These are phyloP conservation scores for Trametes cubensis DNA, from an alignment of 768 basidiomycete genomes.

Conservation along the genomic window DNA sequence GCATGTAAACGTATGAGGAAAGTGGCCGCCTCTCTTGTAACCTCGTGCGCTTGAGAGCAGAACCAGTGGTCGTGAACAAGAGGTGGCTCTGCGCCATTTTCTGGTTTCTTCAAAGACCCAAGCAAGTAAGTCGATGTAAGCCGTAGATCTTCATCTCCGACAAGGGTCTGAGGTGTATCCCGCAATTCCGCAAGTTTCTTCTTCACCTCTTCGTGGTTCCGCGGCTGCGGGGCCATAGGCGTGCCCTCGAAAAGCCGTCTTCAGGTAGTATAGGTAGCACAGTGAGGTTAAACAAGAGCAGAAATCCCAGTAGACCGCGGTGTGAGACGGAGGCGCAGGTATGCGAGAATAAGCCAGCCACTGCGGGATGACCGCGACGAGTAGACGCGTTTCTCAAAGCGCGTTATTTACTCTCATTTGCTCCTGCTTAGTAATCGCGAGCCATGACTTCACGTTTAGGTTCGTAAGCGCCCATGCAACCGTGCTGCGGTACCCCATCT, in stretches of 20 bases:
- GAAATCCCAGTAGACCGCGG: background rate
- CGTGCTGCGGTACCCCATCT: slow-evolving; percentile 7
- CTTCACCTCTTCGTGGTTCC: slow-evolving; percentile 44
- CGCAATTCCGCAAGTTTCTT: slow-evolving; percentile 56
- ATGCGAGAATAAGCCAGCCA: background rate
- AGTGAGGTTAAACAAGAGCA: background rate
- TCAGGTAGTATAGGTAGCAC: background rate
- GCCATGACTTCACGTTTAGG: background rate
- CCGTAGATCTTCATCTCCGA: slow-evolving; percentile 51
- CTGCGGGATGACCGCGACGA: background rate
- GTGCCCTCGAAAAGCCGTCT: background rate
- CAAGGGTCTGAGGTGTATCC: slow-evolving; percentile 58
- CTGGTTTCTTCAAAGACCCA: slow-evolving; percentile 24
- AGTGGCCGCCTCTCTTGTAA: slow-evolving; percentile 67
- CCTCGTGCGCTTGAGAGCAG: slow-evolving; percentile 60
- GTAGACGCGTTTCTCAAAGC: slow-evolving; percentile 16
- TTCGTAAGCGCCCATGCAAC: background rate
- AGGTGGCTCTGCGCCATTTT: slow-evolving; percentile 36
- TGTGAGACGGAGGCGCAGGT: slow-evolving; percentile 28
- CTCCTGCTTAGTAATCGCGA: background rate
- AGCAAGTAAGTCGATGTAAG: slow-evolving; percentile 59
- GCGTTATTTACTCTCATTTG: slow-evolving; percentile 20
- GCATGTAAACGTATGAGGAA: slow-evolving; percentile 85
- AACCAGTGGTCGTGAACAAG: slow-evolving; percentile 67
- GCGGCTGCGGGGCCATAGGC: slow-evolving; percentile 21